Evolutionary conservation across 2,329 filamentous ascomycete genomes (phyloP).

Genomic region (Aschersonia sp.): DNA sequence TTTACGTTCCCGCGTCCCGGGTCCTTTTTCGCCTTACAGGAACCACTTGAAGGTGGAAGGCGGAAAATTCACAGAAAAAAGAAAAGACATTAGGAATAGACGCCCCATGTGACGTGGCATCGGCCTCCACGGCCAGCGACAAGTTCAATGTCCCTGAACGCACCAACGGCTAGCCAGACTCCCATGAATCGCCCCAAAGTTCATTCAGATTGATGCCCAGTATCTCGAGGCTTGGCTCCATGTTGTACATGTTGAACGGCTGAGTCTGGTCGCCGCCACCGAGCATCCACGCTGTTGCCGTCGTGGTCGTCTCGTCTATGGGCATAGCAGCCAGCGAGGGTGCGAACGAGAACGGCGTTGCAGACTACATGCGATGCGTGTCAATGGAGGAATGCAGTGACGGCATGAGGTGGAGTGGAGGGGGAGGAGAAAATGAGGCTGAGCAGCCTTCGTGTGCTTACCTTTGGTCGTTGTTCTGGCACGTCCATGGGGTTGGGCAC

Average conservation of each 20-base stretch:
- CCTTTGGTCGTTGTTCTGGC: conserved; percentile 21
- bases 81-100: not conserved
- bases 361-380: conserved; percentile 18
- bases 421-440: not conserved
- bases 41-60: not conserved
- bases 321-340: conserved; percentile 18
- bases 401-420: conserved; percentile 5
- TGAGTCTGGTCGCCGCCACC: conserved; percentile 17
- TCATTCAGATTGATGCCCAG: conserved; percentile 40
- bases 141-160: no score
- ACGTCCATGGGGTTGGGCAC: conserved; percentile 17
- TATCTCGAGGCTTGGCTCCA: conserved; percentile 38
- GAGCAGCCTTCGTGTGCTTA: conserved; percentile 10
- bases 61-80: not conserved
- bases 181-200: conserved; percentile 38
- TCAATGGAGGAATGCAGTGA: conserved; percentile 10
- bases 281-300: conserved; percentile 19
- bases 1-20: not conserved
- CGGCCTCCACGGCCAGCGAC: no score
- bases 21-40: not conserved
- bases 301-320: conserved; percentile 17
- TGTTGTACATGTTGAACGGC: conserved; percentile 36
- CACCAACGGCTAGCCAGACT: conserved; percentile 16
- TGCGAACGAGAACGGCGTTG: conserved; percentile 25
- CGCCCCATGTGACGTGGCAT: no score